Base-by-base conservation (phyloP, 176 grass and related monocot species). In the Elaeis guineensis region DNA sequence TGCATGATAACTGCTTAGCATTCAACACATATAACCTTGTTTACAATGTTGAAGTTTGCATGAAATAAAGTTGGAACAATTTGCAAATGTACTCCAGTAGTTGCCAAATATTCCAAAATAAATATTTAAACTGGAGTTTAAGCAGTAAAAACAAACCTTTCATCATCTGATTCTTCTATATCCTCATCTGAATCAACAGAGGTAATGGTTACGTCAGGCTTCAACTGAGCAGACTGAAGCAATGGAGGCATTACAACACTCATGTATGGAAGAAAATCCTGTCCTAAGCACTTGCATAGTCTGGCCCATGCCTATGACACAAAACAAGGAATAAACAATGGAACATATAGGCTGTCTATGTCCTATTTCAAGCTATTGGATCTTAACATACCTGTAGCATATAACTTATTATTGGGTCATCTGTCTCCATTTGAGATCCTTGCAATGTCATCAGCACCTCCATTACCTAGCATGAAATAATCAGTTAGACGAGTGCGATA, bases 201-300 rank as follows among this genome's bases (percentile, higher is more conserved):
- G 64, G 94, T 99, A 63, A 99, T 89, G 39, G 84, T 99, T 50
- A 99, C 94, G 65, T 99, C 94, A 56, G 94, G 94, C 69, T 99
- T 99, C 64, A 99, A 70, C 67, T 99, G 94, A 68, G 94, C 94
- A 74, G 94, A 99, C 51, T 89, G 88, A 73, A 99, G 94, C 50
- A 99, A 82, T 19, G 94, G 94, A 62, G 94, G 94, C 88, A 99
- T 99, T 65, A 99, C 94, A 24, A 93, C 94, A 56, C 39, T 89
- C 94, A 99, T 99, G 71, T 99, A 99, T 16, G 94, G 94, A 72
- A 99, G 88, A 69, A 99, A 99, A 81, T 99, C 94, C 52, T 99
- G 94, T 23, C 94, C 94, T 64, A 99, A 80, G 59, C 94, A 99
- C 73, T 99, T 99, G 82, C 94, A 99, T 71, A 99, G 58, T 67